phyloP scores from a whole-genome alignment of 2,329 filamentous ascomycete genomes.

The Colletotrichum trifolii region DNA sequence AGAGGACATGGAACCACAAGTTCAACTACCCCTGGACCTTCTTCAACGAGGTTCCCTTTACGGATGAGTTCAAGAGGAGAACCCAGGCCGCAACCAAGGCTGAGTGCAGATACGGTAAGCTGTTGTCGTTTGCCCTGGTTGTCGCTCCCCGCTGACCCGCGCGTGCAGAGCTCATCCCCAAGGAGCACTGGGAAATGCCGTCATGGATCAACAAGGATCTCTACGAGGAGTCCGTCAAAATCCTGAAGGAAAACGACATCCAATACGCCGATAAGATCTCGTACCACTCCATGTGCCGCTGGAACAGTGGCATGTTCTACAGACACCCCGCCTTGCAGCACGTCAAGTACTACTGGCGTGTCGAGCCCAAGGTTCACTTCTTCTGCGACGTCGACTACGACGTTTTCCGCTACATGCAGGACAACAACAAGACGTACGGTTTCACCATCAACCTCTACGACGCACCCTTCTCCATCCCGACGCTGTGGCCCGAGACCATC shows the following conservation, averaged over 20 bases:
- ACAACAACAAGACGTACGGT: slow-evolving; percentile 98
- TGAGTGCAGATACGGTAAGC: slow-evolving; percentile 82
- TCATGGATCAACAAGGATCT: slow-evolving; percentile 92
- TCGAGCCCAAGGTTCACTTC: slow-evolving; percentile 98
- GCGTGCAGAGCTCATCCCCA: slow-evolving; percentile 81
- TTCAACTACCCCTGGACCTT: slow-evolving; percentile 99
- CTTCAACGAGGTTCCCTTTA: slow-evolving; percentile 96
- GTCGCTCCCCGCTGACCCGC: slow-evolving; percentile 32
- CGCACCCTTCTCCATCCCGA: slow-evolving; percentile 84
- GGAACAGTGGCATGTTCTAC: slow-evolving; percentile 99
- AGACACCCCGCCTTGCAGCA: slow-evolving; percentile 88
- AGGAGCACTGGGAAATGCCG: slow-evolving; percentile 93
- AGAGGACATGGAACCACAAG: slow-evolving; percentile 96
- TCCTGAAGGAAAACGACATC: slow-evolving; percentile 85
- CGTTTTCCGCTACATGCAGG: slow-evolving; percentile 97
- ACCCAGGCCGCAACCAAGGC: slow-evolving; percentile 88
- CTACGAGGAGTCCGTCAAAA: slow-evolving; percentile 84
- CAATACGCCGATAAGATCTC: slow-evolving; percentile 91
- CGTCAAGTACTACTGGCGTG: slow-evolving; percentile 95
- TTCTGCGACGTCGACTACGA: slow-evolving; percentile 99
- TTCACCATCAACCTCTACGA: slow-evolving; percentile 99
- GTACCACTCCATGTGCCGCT: slow-evolving; percentile 99
- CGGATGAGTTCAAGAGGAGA: slow-evolving; percentile 88
- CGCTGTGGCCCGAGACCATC: slow-evolving; percentile 93
- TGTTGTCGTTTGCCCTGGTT: neutral